Evolutionary conservation across 441 rosid genomes (phyloP).

Genomic region (Hura crepitans): DNA sequence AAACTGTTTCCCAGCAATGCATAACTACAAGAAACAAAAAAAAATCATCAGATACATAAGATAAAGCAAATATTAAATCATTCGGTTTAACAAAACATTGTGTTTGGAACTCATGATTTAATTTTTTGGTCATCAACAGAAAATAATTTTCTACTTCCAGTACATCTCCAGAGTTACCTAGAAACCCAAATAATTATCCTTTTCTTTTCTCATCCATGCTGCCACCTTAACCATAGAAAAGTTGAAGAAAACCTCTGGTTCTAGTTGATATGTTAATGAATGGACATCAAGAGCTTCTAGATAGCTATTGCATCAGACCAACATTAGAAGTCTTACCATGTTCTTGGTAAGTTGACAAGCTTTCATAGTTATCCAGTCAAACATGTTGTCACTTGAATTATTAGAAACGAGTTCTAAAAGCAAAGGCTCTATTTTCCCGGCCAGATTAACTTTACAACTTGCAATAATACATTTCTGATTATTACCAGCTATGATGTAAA

Average conservation of each 20-base stretch:
- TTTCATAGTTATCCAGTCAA: not conserved
- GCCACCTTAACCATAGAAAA: not conserved
- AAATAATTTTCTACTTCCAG: not conserved
- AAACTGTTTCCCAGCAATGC: constrained; percentile 92
- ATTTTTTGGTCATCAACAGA: no score
- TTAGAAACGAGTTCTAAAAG: not conserved
- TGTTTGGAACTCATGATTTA: no score
- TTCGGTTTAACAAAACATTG: not conserved
- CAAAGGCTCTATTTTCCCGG: not conserved
- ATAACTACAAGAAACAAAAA: constrained; percentile 48
- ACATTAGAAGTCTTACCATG: not conserved
- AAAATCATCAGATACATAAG: not conserved
- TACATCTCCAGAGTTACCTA: not conserved
- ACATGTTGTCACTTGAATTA: not conserved
- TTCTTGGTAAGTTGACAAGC: not conserved
- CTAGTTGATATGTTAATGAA: not conserved
- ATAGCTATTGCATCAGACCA: not conserved
- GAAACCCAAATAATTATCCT: not conserved
- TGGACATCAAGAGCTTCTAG: not conserved
- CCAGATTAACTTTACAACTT: not conserved
- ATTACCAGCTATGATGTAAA: not conserved
- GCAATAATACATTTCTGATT: not conserved
- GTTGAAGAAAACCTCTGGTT: not conserved
- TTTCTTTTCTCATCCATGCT: not conserved
- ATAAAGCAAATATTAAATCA: not conserved